phyloP scores from a whole-genome alignment of 2,329 filamentous ascomycete genomes.

The Pleoardoris graminearum region DNA sequence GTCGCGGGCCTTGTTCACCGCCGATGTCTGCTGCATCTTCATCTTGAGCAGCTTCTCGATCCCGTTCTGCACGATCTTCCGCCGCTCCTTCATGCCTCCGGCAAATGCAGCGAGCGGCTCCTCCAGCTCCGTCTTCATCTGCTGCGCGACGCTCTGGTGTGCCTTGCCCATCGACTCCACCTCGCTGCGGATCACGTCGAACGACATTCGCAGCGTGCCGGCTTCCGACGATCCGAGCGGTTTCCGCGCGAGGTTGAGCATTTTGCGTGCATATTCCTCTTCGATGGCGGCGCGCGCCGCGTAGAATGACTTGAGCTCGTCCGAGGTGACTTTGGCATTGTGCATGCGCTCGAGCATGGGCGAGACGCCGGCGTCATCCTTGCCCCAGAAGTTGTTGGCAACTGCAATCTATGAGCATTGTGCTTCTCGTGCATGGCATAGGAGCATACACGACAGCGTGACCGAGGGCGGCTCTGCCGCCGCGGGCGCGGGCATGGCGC shows the following conservation, averaged over 20 bases:
- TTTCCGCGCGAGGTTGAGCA: constrained; percentile 84
- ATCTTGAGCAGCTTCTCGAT: constrained; percentile 93
- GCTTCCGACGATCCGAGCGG: constrained; percentile 84
- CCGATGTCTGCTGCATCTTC: constrained; percentile 87
- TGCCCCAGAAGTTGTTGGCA: constrained; percentile 99
- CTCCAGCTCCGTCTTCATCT: constrained; percentile 96
- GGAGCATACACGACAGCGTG: constrained; percentile 64
- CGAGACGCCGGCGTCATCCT: constrained; percentile 92
- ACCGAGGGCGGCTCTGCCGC: constrained; percentile 66
- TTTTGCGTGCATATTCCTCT: constrained; percentile 92
- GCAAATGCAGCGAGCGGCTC: constrained; percentile 90
- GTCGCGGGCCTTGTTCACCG: constrained; percentile 94
- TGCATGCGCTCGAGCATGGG: constrained; percentile 95
- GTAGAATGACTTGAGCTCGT: constrained; percentile 93
- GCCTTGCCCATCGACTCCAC: constrained; percentile 93
- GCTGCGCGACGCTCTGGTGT: constrained; percentile 82
- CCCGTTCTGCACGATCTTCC: constrained; percentile 93
- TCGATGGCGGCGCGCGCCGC: constrained; percentile 88
- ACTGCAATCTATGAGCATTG: constrained; percentile 60
- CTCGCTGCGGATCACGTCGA: constrained; percentile 87
- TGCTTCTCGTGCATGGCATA: neutral
- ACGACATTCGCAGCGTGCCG: constrained; percentile 78
- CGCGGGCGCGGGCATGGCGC: constrained; percentile 61
- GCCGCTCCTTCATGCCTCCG: constrained; percentile 91
- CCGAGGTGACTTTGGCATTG: constrained; percentile 88